phyloP scores from a whole-genome alignment of 2,329 filamentous ascomycete species.

The Phoma sp. region DNA sequence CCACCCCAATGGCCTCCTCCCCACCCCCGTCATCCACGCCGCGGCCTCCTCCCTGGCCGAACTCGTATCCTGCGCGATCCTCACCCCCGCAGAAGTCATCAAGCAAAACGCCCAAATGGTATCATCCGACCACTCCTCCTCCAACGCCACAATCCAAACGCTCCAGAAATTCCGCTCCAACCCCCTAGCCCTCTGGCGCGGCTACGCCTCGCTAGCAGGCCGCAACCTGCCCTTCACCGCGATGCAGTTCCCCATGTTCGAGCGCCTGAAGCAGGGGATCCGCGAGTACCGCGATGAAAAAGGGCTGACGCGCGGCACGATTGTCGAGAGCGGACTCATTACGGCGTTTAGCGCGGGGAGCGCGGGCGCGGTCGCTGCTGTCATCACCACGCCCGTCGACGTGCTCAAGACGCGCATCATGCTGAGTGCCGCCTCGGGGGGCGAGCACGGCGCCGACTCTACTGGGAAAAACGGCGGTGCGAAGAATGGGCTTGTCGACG shows the following conservation, averaged over 20 bases:
- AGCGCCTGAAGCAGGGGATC: conserved; percentile 67
- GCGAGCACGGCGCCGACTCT: not conserved
- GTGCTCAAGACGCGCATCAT: conserved; percentile 91
- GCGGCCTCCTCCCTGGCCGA: conserved; percentile 78
- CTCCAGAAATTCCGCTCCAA: conserved; percentile 62
- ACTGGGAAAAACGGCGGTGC: not conserved
- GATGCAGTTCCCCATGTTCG: conserved; percentile 87
- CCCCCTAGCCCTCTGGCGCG: conserved; percentile 65
- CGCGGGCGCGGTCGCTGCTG: conserved; percentile 76
- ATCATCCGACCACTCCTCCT: conserved; percentile 29
- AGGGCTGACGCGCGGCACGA: conserved; percentile 46
- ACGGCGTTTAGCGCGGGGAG: conserved; percentile 76
- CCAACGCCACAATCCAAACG: conserved; percentile 63
- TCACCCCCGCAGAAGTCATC: conserved; percentile 87
- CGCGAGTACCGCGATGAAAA: conserved; percentile 51
- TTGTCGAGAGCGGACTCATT: conserved; percentile 72
- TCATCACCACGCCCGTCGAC: conserved; percentile 87
- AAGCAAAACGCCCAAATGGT: conserved; percentile 96
- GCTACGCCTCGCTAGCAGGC: conserved; percentile 81
- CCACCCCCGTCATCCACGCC: conserved; percentile 74
- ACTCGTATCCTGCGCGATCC: conserved; percentile 81
- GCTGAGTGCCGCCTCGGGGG: conserved; percentile 59
- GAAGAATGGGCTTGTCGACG: conserved; percentile 45
- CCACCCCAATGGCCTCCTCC: conserved; percentile 55
- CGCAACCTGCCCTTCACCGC: conserved; percentile 88